Evolutionary conservation across 345 rosid species (phyloP).

Genomic region (Citrus reticulata): DNA sequence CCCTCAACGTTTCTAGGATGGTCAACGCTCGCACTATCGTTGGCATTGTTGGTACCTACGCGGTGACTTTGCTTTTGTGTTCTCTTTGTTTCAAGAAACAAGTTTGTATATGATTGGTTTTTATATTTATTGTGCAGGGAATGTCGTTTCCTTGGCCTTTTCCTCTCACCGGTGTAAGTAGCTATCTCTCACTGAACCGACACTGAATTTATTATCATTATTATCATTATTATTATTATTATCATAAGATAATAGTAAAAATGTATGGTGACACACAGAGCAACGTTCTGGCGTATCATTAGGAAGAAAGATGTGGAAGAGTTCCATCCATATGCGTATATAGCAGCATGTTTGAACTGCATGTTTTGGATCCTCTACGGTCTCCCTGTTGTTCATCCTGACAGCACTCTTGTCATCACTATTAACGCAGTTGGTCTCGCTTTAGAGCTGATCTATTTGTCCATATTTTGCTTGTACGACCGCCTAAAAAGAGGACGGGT

Average conservation of each 20-base stretch:
- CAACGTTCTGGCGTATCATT: constrained; percentile 32
- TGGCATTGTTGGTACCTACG: background rate
- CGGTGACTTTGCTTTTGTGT: background rate
- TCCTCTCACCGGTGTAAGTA: constrained; percentile 41
- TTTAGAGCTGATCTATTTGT: constrained; percentile 25
- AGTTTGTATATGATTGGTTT: too few species aligned
- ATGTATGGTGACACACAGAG: constrained; percentile 14
- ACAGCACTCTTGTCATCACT: constrained; percentile 37
- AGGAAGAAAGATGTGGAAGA: constrained; percentile 41
- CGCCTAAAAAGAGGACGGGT: background rate
- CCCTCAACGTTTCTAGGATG: background rate
- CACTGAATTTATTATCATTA: too few species aligned
- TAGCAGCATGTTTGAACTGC: constrained; percentile 39
- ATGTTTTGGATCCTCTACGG: constrained; percentile 41
- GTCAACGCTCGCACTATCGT: constrained; percentile 1
- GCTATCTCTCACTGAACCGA: background rate
- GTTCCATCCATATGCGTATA: constrained; percentile 35
- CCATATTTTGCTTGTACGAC: constrained; percentile 17
- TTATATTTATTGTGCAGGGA: background rate
- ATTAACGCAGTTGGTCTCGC: constrained; percentile 33
- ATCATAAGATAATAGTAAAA: too few species aligned
- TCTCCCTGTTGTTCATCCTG: constrained; percentile 30
- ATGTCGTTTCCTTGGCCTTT: constrained; percentile 36
- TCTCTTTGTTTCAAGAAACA: background rate
- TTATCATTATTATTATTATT: too few species aligned